Conservation (phyloP, 1,284 basidiomycete genomes). For the Coniophora puteana region DNA sequence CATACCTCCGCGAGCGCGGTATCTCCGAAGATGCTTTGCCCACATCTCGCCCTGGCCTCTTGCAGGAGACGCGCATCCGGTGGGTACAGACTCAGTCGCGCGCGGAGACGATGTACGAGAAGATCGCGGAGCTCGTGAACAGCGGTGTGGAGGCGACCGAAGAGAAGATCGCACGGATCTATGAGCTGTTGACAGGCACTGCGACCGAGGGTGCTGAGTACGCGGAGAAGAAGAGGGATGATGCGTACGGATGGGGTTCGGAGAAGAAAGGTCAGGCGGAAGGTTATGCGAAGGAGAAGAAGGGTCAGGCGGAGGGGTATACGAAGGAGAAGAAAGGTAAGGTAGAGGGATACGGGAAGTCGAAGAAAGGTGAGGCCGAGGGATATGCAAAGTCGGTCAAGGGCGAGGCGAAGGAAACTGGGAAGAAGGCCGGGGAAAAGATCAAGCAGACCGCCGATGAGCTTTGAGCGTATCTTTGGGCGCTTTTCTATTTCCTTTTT, state of each 20-base stretch:
- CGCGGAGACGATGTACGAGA: conserved; percentile 54
- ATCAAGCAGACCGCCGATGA: conserved; percentile 13
- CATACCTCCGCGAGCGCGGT: conserved; percentile 74
- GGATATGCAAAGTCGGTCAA: conserved; percentile 1
- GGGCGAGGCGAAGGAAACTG: conserved; percentile 1
- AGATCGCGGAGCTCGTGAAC: conserved; percentile 59
- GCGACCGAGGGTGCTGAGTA: conserved; percentile 13
- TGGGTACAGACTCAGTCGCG: conserved; percentile 63
- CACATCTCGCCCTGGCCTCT: conserved; percentile 60
- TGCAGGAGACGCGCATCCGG: conserved; percentile 77
- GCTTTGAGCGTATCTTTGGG: conserved; percentile 1
- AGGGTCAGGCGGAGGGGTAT: conserved; percentile 16
- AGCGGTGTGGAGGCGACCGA: conserved; percentile 64
- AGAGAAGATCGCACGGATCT: conserved; percentile 52
- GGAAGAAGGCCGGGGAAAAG: conserved; percentile 28
- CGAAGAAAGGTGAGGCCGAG: conserved; percentile 1
- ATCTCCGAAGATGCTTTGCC: conserved; percentile 66
- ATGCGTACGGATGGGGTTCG: conserved; percentile 16
- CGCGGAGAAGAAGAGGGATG: conserved; percentile 13
- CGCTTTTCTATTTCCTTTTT: too few species aligned
- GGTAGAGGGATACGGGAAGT: conserved; percentile 14
- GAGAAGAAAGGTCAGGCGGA: conserved; percentile 30
- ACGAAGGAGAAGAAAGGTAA: conserved; percentile 16
- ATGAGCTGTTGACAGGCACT: conserved; percentile 27
- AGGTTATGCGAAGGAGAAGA: conserved; percentile 17